A percentile compares a stretch with the other conserved stretches of the same genome.
phyloP scores from a whole-genome alignment of 129 eudicot species.

The Flaveria bidentis region DNA sequence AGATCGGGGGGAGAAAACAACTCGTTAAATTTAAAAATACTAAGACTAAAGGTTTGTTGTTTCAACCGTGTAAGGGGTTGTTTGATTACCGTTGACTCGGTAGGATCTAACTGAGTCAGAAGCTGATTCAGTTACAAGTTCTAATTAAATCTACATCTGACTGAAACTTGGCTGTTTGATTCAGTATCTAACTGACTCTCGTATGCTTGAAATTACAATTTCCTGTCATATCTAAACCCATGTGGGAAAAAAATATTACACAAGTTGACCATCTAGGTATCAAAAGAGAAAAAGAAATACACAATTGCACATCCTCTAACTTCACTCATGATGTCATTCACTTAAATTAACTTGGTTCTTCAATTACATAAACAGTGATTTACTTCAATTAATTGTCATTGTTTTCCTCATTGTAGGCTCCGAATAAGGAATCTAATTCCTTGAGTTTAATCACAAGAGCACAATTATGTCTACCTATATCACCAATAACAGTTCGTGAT shows the following conservation, averaged over 20 bases:
- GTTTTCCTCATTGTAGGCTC: neutral
- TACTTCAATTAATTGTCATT: neutral
- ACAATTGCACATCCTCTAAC: conserved; percentile 4
- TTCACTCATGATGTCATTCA: conserved; percentile 14
- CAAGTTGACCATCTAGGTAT: conserved; percentile 1
- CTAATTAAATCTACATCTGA: no score
- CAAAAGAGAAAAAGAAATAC: conserved; percentile 14
- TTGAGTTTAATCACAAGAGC: conserved; percentile 6
- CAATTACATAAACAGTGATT: conserved; percentile 9
- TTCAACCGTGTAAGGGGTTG: no score
- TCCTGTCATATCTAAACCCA: conserved; percentile 48
- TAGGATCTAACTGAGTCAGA: no score
- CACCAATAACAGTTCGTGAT: neutral
- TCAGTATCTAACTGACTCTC: conserved; percentile 35
- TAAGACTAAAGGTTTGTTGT: no score
- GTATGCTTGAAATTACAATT: conserved; percentile 59
- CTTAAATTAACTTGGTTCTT: conserved; percentile 4
- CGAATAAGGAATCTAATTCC: conserved; percentile 2
- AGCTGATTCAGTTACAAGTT: no score
- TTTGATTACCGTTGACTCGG: no score
- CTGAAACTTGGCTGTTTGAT: no score
- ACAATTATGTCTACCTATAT: conserved; percentile 4
- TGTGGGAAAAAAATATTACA: conserved; percentile 2
- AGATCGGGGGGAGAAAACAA: no score
- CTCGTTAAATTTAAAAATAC: no score